A percentile compares a stretch with the other conserved stretches of the same genome.
These are phyloP conservation scores for Ceratocystis lukuohia DNA, from an alignment of 2,329 filamentous ascomycete species.

Conservation along the genomic window DNA sequence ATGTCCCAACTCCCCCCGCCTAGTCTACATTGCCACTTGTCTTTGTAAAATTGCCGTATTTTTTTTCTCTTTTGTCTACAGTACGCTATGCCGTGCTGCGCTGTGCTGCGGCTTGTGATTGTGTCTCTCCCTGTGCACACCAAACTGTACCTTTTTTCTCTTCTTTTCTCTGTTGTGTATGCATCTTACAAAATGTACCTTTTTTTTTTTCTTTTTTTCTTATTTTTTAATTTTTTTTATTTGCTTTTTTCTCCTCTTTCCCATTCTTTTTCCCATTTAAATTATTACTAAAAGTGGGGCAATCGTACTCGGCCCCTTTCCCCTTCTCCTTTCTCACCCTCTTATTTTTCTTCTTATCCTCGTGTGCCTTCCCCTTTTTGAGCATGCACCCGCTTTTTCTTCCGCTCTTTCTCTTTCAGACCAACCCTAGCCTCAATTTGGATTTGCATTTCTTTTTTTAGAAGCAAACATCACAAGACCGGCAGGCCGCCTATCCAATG, in stretches of 20 bases:
- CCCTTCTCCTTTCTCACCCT: background rate
- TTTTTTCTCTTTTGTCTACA: background rate
- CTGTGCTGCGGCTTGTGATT: background rate
- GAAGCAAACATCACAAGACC: background rate
- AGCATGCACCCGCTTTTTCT: background rate
- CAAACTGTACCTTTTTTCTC: background rate
- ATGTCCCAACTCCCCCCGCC: too few relatives aligned
- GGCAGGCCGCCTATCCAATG: background rate
- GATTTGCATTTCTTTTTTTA: constrained; percentile 1
- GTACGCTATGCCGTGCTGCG: background rate
- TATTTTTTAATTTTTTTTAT: background rate
- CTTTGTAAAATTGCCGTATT: background rate
- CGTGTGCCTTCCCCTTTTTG: constrained; percentile 1
- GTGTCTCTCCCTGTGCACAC: constrained; percentile 2
- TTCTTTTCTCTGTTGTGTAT: background rate
- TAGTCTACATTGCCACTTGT: too few relatives aligned
- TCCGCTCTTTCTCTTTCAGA: background rate
- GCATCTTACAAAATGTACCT: background rate
- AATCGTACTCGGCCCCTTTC: background rate
- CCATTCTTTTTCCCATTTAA: background rate
- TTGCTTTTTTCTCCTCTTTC: background rate
- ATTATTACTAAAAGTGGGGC: background rate
- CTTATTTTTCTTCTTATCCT: background rate
- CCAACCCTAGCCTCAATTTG: background rate
- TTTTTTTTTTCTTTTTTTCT: background rate